Evolutionary conservation across 225 moss, liverwort and hornwort genomes (phyloP).

Genomic region (Marchantia polymorpha): DNA sequence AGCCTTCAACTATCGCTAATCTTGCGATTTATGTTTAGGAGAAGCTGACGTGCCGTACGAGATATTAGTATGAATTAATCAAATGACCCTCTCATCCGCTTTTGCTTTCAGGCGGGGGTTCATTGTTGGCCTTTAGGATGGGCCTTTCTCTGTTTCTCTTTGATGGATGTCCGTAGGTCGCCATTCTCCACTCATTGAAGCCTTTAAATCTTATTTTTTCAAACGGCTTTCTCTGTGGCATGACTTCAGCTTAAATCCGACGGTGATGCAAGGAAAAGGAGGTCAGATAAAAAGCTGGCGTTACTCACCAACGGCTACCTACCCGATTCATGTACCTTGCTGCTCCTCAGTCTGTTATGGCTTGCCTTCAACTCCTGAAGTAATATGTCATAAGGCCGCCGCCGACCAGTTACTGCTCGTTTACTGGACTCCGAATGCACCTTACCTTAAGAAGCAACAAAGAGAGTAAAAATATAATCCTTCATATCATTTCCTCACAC

Average conservation of each 20-base stretch:
- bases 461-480: neutral
- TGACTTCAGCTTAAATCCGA: neutral
- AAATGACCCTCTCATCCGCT: no score
- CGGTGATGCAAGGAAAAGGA: neutral
- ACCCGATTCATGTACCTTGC: constrained; percentile 98
- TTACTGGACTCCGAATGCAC: constrained; percentile 84
- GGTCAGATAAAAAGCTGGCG: constrained; percentile 57
- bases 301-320: constrained; percentile 99
- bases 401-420: constrained; percentile 76
- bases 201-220: no score
- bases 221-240: no score
- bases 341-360: constrained; percentile 61
- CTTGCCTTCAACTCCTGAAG: constrained; percentile 90
- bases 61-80: no score
- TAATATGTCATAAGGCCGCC: constrained; percentile 77
- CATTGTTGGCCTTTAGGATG: no score
- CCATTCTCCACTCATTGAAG: no score
- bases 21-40: no score
- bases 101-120: no score
- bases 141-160: no score
- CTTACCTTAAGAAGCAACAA: constrained; percentile 51
- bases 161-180: no score
- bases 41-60: no score
- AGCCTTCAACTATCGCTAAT: no score
- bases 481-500: neutral